These are phyloP conservation scores for Candida succiphila DNA, from an alignment of 805 yeast genomes.

Conservation along the genomic window DNA sequence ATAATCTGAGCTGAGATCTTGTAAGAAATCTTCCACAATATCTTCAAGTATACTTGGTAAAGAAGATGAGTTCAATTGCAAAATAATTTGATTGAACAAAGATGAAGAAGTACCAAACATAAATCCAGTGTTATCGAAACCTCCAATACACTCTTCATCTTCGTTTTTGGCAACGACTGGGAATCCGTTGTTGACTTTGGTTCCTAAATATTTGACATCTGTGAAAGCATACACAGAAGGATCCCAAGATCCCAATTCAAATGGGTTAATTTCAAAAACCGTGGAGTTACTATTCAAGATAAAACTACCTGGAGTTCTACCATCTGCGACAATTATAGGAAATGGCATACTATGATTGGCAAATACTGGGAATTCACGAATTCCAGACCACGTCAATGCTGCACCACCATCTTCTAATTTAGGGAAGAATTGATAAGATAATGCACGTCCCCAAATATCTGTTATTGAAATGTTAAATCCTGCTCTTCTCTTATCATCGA, in stretches of 20 bases:
- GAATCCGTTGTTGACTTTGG: constrained; percentile 49
- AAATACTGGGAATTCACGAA: constrained; percentile 54
- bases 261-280: constrained; percentile 52
- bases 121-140: constrained; percentile 77
- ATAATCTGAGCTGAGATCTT: constrained; percentile 31
- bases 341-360: constrained; percentile 57
- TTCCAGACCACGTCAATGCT: constrained; percentile 45
- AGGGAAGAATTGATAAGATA: constrained; percentile 66
- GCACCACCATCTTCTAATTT: constrained; percentile 52
- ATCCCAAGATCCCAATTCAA: constrained; percentile 84
- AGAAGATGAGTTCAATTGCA: constrained; percentile 46
- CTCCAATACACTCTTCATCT: constrained; percentile 41
- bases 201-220: constrained; percentile 61
- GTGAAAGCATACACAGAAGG: constrained; percentile 57
- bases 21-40: constrained; percentile 35
- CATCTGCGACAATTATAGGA: constrained; percentile 59
- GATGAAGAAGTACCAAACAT: constrained; percentile 78
- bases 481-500: constrained; percentile 43
- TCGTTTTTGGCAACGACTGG: constrained; percentile 34
- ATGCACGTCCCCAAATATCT: constrained; percentile 73
- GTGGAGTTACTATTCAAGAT: constrained; percentile 62
- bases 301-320: constrained; percentile 51
- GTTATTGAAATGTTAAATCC: constrained; percentile 63
- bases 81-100: constrained; percentile 58
- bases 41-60: constrained; percentile 34